Evolutionary conservation across 495 filamentous ascomycete species (phyloP), one percentile per base, ranked within the genome.

Genomic region (Trichoderma orchidacearum): DNA sequence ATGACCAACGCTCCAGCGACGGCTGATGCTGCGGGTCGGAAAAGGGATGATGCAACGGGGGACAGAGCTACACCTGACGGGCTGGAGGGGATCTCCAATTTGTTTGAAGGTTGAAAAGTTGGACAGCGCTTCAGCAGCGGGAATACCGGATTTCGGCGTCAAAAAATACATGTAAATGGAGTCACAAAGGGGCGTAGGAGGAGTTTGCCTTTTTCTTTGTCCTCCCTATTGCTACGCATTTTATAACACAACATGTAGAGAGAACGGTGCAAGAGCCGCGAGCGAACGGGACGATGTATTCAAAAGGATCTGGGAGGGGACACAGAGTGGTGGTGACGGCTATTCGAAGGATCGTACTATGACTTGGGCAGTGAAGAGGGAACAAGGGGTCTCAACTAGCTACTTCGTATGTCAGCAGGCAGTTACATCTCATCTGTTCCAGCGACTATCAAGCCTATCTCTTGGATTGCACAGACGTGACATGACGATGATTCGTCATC

Each of bases 1-100:
- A 77, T 81, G 76, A 78, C 70, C 9, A 52, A 11, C 35, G 35
- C 31, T 11, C 56, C 45, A 13, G n/a, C 56, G 15, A 28, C 27
- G 15, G 15, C 55, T n/a, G 48, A 48, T 27, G 21, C 41, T 48
- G 9, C 41, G 21, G 21, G 21, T 23, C 41, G 38, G 18, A 41
- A 28, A n/a, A 38, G 53, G 13, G 21, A 38, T 54, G 30, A 61
- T 56, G 18, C 57, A 57, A 30, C 38, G 21, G 18, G 58, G 57
- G 17, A 41, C 58, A 11, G 59, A 17, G 53, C n/a, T 9, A 62
- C 53, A 51, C 59, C 55, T 1, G 62, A 65, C 34, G 61, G 54
- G 15, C 50, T 69, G 25, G 67, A 69, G 51, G 65, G 65, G 9
- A 59, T 69, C 8, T 60, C 65, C 9, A 63, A 52, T 28, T 51